These are phyloP conservation scores for Crucibulum parvulum DNA, from an alignment of 1,284 basidiomycete genomes.

Conservation along the genomic window DNA sequence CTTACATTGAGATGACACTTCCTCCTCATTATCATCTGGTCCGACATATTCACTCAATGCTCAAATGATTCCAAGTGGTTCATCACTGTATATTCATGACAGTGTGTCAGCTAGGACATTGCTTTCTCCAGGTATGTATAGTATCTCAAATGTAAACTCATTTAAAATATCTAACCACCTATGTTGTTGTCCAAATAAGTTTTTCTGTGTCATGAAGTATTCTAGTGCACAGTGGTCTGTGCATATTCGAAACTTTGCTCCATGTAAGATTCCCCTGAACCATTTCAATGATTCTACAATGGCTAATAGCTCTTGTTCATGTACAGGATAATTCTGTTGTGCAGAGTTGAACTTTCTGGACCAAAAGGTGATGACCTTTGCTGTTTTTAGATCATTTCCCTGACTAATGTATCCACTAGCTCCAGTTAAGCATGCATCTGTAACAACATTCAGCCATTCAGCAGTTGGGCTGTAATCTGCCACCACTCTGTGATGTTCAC, in stretches of 20 bases:
- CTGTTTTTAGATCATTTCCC: constrained; percentile 23
- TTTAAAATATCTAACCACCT: constrained; percentile 40
- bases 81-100: constrained; percentile 20
- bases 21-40: constrained; percentile 14
- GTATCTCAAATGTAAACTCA: constrained; percentile 16
- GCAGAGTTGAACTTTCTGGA: constrained; percentile 31
- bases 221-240: constrained; percentile 48
- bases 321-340: constrained; percentile 37
- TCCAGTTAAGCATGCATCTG: constrained; percentile 1
- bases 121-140: constrained; percentile 19
- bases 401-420: constrained; percentile 18
- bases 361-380: constrained; percentile 35
- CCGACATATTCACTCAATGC: constrained; percentile 18
- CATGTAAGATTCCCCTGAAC: constrained; percentile 38
- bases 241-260: constrained; percentile 34
- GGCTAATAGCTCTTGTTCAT: constrained; percentile 42
- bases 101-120: constrained; percentile 26
- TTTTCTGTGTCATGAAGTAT: constrained; percentile 39
- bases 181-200: constrained; percentile 37
- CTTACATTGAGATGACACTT: neutral
- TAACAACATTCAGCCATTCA: too few species aligned
- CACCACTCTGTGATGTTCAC: constrained; percentile 15
- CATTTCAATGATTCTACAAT: constrained; percentile 37
- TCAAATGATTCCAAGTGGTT: constrained; percentile 19
- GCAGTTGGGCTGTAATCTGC: too few species aligned